phyloP scores from a whole-genome alignment of 1,284 basidiomycete genomes.

The Cutaneotrichosporon cavernicola region DNA sequence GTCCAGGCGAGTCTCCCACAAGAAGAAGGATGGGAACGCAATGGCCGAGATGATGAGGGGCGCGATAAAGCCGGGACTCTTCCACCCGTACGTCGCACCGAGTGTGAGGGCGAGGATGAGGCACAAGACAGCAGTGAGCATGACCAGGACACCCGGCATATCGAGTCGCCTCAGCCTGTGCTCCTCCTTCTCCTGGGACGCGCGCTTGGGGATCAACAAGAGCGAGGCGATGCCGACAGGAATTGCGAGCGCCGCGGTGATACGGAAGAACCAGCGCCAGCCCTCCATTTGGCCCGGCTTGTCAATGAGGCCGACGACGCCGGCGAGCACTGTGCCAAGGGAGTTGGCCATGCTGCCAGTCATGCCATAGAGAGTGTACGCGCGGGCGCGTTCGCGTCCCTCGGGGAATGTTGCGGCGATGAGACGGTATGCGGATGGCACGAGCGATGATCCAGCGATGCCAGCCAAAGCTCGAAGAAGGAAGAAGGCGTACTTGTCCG shows the following conservation, averaged over 20 bases:
- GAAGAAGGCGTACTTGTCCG: slow-evolving; percentile 42
- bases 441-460: slow-evolving; percentile 35
- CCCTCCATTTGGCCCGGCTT: slow-evolving; percentile 39
- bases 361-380: slow-evolving; percentile 39
- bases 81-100: slow-evolving; percentile 33
- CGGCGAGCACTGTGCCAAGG: slow-evolving; percentile 35
- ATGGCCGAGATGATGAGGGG: slow-evolving; percentile 28
- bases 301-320: slow-evolving; percentile 41
- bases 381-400: slow-evolving; percentile 27
- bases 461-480: slow-evolving; percentile 42
- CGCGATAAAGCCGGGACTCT: slow-evolving; percentile 28
- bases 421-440: slow-evolving; percentile 40
- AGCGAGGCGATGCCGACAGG: slow-evolving; percentile 17
- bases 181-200: not conserved
- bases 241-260: slow-evolving; percentile 36
- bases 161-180: not conserved
- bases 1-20: slow-evolving; percentile 34
- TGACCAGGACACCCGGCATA: slow-evolving; percentile 10
- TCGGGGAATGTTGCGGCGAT: slow-evolving; percentile 36
- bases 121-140: slow-evolving; percentile 28
- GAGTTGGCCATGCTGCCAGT: slow-evolving; percentile 40
- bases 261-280: slow-evolving; percentile 50
- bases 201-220: slow-evolving; percentile 21
- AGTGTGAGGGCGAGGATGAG: slow-evolving; percentile 37
- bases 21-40: slow-evolving; percentile 35